Base-by-base conservation (phyloP, 2,329 filamentous ascomycete genomes). In the Ophiocordyceps camponoti-leonardi region DNA sequence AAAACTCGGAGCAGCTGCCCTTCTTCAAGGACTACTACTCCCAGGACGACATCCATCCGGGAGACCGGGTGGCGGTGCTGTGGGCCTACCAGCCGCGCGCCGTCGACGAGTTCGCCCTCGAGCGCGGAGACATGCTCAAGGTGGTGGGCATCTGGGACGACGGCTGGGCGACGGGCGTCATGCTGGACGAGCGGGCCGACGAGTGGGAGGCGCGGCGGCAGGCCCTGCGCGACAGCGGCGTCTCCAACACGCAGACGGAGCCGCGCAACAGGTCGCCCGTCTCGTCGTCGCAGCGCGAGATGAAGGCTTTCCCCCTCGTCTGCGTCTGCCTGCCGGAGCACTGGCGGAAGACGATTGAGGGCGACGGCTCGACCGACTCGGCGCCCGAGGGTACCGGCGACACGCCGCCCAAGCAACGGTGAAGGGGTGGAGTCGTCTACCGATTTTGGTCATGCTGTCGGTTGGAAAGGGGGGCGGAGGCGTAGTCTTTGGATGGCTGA, bases 11-110 rank as follows among this genome's bases (percentile, higher is more conserved):
- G 63, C 92, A 96, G 61, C 68, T 98, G 45, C 81, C 85, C 4
- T 94, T 87, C 58, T 98, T 98, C 77, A 94, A 94, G 59, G 92
- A 98, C 62, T 98, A 98, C 64, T 98, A 98, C 60, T 96, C 90
- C 2, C 82, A 90, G 54, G 92, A 96, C 55, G 88, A 96, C 55
- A 94, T 98, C 47, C 86, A 90, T 55, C 84, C 90, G 0, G 83
- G 85, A 47, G 88, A 96, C 56, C 82, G 83, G 48, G 90, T 98
- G 40, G 77, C 92, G 14, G 86, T 87, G 2, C 73, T 98, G 14
- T 98, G 92, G 92, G 90, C 92, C 2, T 98, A 98, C 62, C 86
- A 94, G 55, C 90, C 92, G 31, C 83, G 92, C 31, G 92, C 92
- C 5, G 78, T 80, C 28, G 92, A 98, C 56, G 92, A 98, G 59